Evolutionary conservation across 2,329 filamentous ascomycete genomes (phyloP), one percentile per base, ranked within the genome.

Genomic region (Microsporum audouinii): DNA sequence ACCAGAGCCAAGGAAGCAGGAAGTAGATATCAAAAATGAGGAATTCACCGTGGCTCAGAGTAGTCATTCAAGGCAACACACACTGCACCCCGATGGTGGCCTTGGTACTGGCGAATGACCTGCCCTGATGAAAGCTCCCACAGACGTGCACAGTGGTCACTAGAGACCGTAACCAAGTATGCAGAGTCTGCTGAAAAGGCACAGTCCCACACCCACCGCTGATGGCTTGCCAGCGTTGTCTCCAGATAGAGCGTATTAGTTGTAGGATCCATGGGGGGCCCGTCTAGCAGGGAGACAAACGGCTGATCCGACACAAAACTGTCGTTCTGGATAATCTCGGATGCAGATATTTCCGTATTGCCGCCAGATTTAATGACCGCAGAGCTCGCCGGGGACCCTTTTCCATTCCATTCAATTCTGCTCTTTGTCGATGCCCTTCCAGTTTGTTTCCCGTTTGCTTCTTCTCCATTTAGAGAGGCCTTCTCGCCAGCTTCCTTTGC

Each of bases 131-230:
- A 79, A 65, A 96, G 78, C 77, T 96, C 91, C 91, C 91, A 96
- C 61, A 96, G 77, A 17, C 91, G 82, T 1, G 91, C 91, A 71
- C 95, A 96, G 73, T 96, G 91, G 71, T 96, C 91, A 47, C 88
- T 92, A 72, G 90, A 96, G 3, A 91, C 91, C 0, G 91, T 96
- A 10, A 96, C 91, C 5, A 96, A 79, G 70, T 96, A 96, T 0
- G 91, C 91, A 38, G 87, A 91, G 72, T 96, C 91, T 31, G 91
- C 91, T 64, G 88, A 92, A 75, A 96, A 96, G 0, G 91, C 91
- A 70, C 91, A 96, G 73, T 96, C 91, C 91, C 91, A 96, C 0
- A 96, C 91, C 91, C 91, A 96, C 60, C 91, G 86, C 76, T 96
- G 91, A 75, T 96, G 91, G 60, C 88, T 89, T 27, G 88, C 88